Base-by-base conservation (phyloP, 2,329 filamentous ascomycete genomes). In the Salinomyces thailandicus region DNA sequence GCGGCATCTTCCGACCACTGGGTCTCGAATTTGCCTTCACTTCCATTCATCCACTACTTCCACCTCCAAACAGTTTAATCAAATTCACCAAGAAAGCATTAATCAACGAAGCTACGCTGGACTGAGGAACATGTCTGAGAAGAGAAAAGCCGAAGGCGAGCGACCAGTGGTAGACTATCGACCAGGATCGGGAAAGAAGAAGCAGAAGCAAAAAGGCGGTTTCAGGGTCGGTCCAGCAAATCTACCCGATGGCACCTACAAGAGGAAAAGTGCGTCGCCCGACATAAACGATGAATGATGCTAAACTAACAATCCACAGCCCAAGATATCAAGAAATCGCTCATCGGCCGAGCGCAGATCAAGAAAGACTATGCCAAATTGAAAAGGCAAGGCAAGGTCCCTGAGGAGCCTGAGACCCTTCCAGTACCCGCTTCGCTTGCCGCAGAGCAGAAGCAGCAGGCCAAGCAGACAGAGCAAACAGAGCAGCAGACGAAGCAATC, bases 361-460 rank as follows among this genome's bases (percentile, higher is more conserved):
- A 91, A 89, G 63, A 93, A 94, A 62, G 75, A 82, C 28, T 95
- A 94, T 57, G 82, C 81, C 45, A 95, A 94, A 62, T 68, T 94
- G 46, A 89, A 87, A 61, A 77, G 77, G 27, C 64, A 75, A 55
- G 45, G 47, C 13, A 45, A 48, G 20, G 41, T 48, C 15, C 36
- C 44, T 5, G 48, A 49, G 9, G 37, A 55, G 31, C 42, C 39
- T 16, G 53, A 57, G 30, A 37, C 38, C 16, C 39, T 59, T 13
- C 54, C 51, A n/a, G 31, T 44, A 30, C 54, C 54, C 11, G 53
- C 54, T 7, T 57, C 53, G 4, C 38, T 50, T 36, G 34, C 33
- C 13, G 15, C 15, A 11, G 31, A 31, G 14, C 31, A 13, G 30
- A 38, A 39, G 26, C 39, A 43, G 36, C 47, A 53, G 39, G 39